Evolutionary conservation across 2,329 filamentous ascomycete genomes (phyloP), one percentile per base, ranked within the genome.

Genomic region (Sporothrix dimorphospora): DNA sequence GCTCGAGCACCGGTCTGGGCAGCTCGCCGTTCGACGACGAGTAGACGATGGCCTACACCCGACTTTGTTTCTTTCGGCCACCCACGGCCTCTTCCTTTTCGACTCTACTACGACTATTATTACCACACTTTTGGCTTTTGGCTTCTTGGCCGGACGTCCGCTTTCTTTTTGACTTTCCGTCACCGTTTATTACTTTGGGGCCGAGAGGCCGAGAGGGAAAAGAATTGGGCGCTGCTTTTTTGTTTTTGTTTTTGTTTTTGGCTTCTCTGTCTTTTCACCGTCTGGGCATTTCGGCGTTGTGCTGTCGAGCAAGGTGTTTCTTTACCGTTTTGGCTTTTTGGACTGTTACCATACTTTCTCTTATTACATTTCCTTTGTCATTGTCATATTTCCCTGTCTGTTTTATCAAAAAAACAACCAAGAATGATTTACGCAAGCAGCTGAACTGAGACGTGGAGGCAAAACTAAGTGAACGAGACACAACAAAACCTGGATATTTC

Each of bases 21-120:
- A 11, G 68, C 65, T 71, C 72, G 42, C 70, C 71, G 19, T 72
- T 73, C 34, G 53, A n/a, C 14, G 19, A 63, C 2, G 30, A 27
- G 8, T 34, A 61, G 19, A 11, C 30, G 40, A 45, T 16, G 16
- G 14, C 7, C 21, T 21, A 12, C 27, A n/a, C 3, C 21, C 11
- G 30, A 16, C 38, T 1, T 42, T n/a, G 21, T 66, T 59, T 21
- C n/a, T 40, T 6, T 19, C 2, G 42, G 42, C 42, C 42, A 5
- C 6, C 12, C 3, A 3, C 16, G 24, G 5, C n/a, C n/a, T 30
- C 63, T 67, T 57, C 27, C 30, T 59, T 63, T 51, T 65, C 14
- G 16, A 11, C 19, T 24, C 12, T 38, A 19, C 12, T 38, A 19
- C 67, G 49, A 45, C 51, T 24, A 65, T 27, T 45, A 65, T 65